These are phyloP conservation scores for Polytrichum formosum DNA, from an alignment of 225 moss, liverwort and hornwort genomes.

Conservation along the genomic window DNA sequence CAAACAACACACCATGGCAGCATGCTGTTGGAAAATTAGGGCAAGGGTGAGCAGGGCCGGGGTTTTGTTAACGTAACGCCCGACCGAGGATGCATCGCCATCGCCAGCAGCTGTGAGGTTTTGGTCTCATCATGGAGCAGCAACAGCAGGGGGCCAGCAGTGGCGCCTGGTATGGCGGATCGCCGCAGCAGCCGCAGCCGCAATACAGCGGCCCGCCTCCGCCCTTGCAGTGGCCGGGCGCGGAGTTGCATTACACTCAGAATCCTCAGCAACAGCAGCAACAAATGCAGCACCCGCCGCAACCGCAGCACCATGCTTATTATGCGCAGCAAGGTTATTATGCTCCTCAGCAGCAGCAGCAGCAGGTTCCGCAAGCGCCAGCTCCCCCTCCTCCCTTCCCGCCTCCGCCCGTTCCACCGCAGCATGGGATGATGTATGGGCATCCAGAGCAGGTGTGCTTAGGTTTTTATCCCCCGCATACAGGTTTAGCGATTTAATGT, in stretches of 20 bases:
- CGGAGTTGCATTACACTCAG: slow-evolving; percentile 38
- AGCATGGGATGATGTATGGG: slow-evolving; percentile 60
- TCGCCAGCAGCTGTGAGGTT: too few relatives aligned
- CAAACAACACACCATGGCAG: too few relatives aligned
- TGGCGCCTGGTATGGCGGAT: slow-evolving; percentile 11
- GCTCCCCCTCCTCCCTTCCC: slow-evolving; percentile 40
- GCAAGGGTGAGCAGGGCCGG: too few relatives aligned
- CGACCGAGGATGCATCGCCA: too few relatives aligned
- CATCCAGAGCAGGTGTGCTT: slow-evolving; percentile 80
- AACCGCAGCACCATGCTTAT: slow-evolving; percentile 44
- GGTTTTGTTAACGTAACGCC: too few relatives aligned
- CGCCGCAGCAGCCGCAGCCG: slow-evolving; percentile 7
- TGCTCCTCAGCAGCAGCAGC: slow-evolving; percentile 45
- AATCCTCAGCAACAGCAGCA: slow-evolving; percentile 36
- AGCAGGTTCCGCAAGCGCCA: slow-evolving; percentile 57
- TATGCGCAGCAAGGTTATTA: slow-evolving; percentile 59
- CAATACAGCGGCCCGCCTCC: slow-evolving; percentile 17
- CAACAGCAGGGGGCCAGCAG: neutral
- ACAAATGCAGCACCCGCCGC: slow-evolving; percentile 30
- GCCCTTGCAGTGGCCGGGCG: slow-evolving; percentile 41
- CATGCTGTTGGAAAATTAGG: too few relatives aligned
- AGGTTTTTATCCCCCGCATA: neutral
- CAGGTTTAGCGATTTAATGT: slow-evolving; percentile 9
- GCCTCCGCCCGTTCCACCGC: slow-evolving; percentile 36
- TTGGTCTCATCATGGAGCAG: neutral